Evolutionary conservation across 2,329 filamentous ascomycete genomes (phyloP), one percentile per base, ranked within the genome.

Genomic region (Trichoderma simmonsii): DNA sequence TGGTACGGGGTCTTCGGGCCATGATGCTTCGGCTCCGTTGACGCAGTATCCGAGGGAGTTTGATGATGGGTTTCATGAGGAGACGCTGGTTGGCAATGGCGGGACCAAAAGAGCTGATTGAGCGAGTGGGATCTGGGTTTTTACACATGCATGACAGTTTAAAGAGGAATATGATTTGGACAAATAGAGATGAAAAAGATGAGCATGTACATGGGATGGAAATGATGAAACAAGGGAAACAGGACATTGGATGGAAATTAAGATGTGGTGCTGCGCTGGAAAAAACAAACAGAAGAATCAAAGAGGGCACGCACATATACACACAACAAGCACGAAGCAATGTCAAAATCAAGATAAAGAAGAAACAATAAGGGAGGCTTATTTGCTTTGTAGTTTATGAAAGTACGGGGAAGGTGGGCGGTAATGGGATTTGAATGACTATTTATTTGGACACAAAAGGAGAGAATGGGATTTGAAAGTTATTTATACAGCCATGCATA

Each of bases 1-100:
- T 26, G 72, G 69, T 7, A 78, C 77, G n/a, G 73, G 74, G 8
- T 71, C 71, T 24, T 75, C 73, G 12, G 36, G 12, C 15, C 71
- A 48, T 6, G 66, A 68, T 24, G 65, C 39, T 2, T 51, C 71
- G 11, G 59, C 66, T 7, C 71, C 66, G 18, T 39, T 60, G 59
- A 68, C 51, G 18, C 48, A 70, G 65, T 69, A 71, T 21, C 65
- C 65, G 9, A 61, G 60, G 61, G 66, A 70, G 2, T 70, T 14
- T 62, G 71, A 71, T 6, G 72, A 73, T 28, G 72, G 69, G 9
- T 73, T 73, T 30, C 62, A 61, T 30, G 59, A 67, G 21, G 63
- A 73, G 63, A 57, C 43, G n/a, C 51, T 71, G 24, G 63, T 61
- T 66, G 72, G 61, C n/a, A 62, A 69, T 24, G 60, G 65, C 34